Evolutionary conservation across 164 flowering plant genomes (phyloP), one percentile per base, ranked within the genome.

Genomic region (Sedum album): DNA sequence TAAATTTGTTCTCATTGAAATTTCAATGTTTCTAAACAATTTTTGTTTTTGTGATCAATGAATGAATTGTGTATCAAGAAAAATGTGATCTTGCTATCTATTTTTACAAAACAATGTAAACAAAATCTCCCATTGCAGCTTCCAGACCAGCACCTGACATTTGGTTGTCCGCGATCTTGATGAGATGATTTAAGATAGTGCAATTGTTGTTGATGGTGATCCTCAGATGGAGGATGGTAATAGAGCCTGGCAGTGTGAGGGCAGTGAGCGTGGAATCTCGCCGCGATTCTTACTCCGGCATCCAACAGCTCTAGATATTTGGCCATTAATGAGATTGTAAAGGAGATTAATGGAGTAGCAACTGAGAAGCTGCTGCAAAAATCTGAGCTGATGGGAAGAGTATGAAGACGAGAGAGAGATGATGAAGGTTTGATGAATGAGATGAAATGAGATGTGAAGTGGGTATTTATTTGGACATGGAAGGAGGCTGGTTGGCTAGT

Each of bases 221-320:
- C 67, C 18, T 65, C 67, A 14, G 67, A 36, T 25, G 67, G 67
- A 65, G 67, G 67, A 33, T 65, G 48, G 20, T 65, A 64, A 64
- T n/a, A n/a, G n/a, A 65, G 46, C 15, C 67, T 21, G 26, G 46
- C 48, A 18, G 67, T 65, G 31, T 65, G 67, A 6, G 67, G 67
- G 48, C 67, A 65, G 67, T 65, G 67, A 0, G 67, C 44, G 35
- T 65, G 67, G 25, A 65, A 65, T 33, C 67, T 65, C 10, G 67
- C 67, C 26, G 46, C 67, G 14, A 65, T 35, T 65, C 67, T 65
- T 28, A 65, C 67, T 13, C 67, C 67, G 30, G 26, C 67, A 65
- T 65, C 67, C 46, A 65, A 65, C 46, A 65, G 28, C 67, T 65
- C 67, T 13, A 65, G 30, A 41, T 65, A 65, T 30, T 65, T 65